Evolutionary conservation across 2,329 filamentous ascomycete species (phyloP), one percentile per base, ranked within the genome.

Genomic region (Davidsoniella virescens): DNA sequence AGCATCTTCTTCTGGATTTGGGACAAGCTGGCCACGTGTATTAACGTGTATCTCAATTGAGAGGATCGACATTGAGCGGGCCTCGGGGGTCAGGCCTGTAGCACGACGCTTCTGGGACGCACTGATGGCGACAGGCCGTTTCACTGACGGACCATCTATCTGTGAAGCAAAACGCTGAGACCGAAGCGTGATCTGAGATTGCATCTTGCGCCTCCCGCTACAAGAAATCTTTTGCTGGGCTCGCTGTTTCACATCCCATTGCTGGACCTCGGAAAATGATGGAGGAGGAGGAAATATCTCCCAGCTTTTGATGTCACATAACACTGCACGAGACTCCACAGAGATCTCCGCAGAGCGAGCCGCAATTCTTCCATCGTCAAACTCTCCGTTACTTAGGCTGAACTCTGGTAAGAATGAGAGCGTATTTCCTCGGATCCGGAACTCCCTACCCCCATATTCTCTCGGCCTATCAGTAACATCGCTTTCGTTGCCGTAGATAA

Each of bases 21-120:
- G 87, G 2, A 87, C 75, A 7, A 95, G 71, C 45, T 77, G 79
- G 5, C 78, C 86, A 51, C 90, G 75, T 3, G 84, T 92, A 57
- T 94, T 94, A 54, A 93, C 82, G 61, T 98, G 90, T 4, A 96
- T 67, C 61, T 98, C 92, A 5, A 98, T 65, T 56, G 87, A 93
- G 85, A 98, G 88, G 16, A 83, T 87, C 57, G 85, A 94, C 92
- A 98, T 96, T 62, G 94, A 94, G 57, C 92, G 84, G 2, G 78
- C 80, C 62, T 93, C 86, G 56, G 90, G 84, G 59, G 86, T 77
- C 16, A 93, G 79, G 56, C 80, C 87, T 0, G 81, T 84, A 1
- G 10, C 23, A 9, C 42, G 39, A 17, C 41, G 47, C 10, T 47
- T 84, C 57, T 88, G 87, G 0, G 83, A 87, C 62, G 84, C 94